Evolutionary conservation across 495 filamentous ascomycete genomes (phyloP).

Genomic region (Podospora tetraspora): DNA sequence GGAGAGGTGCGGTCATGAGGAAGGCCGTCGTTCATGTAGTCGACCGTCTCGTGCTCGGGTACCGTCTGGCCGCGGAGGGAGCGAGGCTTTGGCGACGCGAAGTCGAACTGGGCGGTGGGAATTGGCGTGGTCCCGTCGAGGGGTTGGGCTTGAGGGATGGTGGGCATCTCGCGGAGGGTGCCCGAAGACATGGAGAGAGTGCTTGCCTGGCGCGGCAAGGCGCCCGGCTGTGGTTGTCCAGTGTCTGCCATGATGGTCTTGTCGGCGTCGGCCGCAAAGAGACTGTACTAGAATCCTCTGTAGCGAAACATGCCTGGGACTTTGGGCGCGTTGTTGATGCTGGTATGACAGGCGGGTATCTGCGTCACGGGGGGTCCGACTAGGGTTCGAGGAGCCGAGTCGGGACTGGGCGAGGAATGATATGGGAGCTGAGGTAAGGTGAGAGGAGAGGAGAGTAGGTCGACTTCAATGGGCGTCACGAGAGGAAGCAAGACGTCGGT

Average conservation of each 20-base stretch:
- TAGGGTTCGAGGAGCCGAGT: not conserved
- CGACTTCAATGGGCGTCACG: not conserved
- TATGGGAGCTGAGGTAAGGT: not conserved
- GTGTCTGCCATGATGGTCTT: conserved; percentile 41
- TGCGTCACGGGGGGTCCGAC: not conserved
- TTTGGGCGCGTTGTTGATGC: not conserved
- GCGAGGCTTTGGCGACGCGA: conserved; percentile 21
- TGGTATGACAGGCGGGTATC: not conserved
- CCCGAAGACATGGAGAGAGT: conserved; percentile 21
- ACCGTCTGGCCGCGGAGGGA: conserved; percentile 12
- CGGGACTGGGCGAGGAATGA: not conserved
- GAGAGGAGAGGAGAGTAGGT: not conserved
- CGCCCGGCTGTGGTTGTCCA: conserved; percentile 12
- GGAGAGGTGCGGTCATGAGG: conserved; percentile 33
- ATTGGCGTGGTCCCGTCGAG: conserved; percentile 18
- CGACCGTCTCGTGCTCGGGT: conserved; percentile 27
- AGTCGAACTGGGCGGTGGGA: conserved; percentile 31
- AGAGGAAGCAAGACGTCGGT: not conserved
- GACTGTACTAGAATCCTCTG: conserved; percentile 5
- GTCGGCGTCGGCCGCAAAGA: conserved; percentile 18
- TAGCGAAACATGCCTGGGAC: conserved; percentile 21
- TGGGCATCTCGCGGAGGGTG: conserved; percentile 24
- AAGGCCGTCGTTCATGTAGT: conserved; percentile 42
- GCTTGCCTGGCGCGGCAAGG: conserved; percentile 18
- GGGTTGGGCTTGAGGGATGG: conserved; percentile 26